Percentiles rank a stretch among this genome's conserved stretches.
phyloP scores from a whole-genome alignment of 2,329 filamentous ascomycete genomes.

The Davidsoniella australis region DNA sequence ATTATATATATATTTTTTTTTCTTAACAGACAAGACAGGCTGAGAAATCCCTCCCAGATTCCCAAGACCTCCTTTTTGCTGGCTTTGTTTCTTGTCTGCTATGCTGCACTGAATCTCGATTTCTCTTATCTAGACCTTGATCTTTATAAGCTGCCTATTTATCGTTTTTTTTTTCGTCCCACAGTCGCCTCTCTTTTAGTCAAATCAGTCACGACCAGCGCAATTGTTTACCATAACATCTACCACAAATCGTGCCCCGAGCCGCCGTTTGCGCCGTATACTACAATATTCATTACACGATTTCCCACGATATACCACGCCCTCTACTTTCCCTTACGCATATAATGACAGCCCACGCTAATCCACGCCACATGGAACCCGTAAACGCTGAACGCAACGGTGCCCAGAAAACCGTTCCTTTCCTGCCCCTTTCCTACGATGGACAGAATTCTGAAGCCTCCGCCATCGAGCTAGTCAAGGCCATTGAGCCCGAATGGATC shows the following conservation, averaged over 20 bases:
- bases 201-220: no score
- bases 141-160: no score
- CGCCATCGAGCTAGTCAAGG: slow-evolving; percentile 60
- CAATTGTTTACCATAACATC: no score
- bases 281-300: not conserved
- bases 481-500: slow-evolving; percentile 71
- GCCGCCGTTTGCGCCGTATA: not conserved
- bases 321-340: not conserved
- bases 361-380: slow-evolving; percentile 5
- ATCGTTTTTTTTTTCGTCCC: no score
- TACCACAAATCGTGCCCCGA: no score
- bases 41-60: no score
- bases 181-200: no score
- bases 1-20: no score
- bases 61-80: slow-evolving; percentile 4
- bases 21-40: no score
- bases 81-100: not conserved
- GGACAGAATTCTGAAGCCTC: slow-evolving; percentile 60
- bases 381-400: not conserved
- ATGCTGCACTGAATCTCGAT: no score
- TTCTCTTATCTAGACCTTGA: no score
- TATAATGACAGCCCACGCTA: slow-evolving; percentile 10
- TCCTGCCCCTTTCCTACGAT: slow-evolving; percentile 65
- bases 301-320: not conserved
- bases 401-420: slow-evolving; percentile 27